Evolutionary conservation across 768 basidiomycete species (phyloP), one percentile per base, ranked within the genome.

Genomic region (Gelatoporia subvermispora): DNA sequence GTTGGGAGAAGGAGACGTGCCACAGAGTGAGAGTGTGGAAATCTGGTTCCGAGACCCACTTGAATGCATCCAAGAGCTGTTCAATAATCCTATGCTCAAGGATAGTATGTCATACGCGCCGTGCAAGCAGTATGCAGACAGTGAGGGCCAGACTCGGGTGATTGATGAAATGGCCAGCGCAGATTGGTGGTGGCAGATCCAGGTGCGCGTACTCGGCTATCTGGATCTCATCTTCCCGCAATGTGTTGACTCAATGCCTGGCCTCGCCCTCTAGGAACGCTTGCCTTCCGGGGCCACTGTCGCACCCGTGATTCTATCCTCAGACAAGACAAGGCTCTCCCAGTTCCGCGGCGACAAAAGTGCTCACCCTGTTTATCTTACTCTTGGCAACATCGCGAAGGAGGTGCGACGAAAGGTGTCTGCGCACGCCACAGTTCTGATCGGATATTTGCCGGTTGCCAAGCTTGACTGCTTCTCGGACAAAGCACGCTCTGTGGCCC

Each of bases 51-150:
- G n/a, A n/a, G n/a, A n/a, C n/a, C n/a, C n/a, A n/a, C n/a, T 20
- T 66, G 74, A 67, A 68, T 72, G 49, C 47, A 55, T 52, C n/a
- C 52, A 65, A 15, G 52, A 49, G 20, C 43, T 57, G 5, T 38
- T 53, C 13, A 43, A 43, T 8, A 53, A 57, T 21, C 55, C 52
- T 2, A 47, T 31, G 3, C 51, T 54, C 36, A 7, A 35, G 8
- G 43, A 45, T 0, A 17, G 39, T 11, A 43, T 48, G 20, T 25
- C 48, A 2, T 49, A 43, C 17, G 36, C 41, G 20, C 50, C 53
- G 13, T 42, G 48, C 18, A 20, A 38, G 16, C 15, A 51, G 36
- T 74, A 66, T 44, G 38, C 46, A 0, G 67, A 71, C 45, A 43
- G 17, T 0, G 60, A 61, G 4, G 36, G 60, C 9, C 62, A 38